These are phyloP conservation scores for Phylloporus arenicola DNA, from an alignment of 768 basidiomycete genomes.

Conservation along the genomic window DNA sequence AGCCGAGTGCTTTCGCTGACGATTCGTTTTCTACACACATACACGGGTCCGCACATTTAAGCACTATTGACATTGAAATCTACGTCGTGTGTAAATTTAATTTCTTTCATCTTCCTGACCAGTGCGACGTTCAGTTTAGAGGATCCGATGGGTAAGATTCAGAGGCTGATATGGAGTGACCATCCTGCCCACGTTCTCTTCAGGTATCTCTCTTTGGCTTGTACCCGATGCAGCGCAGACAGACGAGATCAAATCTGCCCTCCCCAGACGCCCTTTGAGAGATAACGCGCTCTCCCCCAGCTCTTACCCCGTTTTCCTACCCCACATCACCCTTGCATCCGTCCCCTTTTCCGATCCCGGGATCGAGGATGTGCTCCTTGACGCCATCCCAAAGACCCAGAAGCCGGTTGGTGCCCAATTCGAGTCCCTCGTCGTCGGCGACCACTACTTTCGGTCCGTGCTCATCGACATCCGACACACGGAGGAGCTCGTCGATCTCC, in stretches of 20 bases:
- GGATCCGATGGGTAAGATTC: constrained; percentile 20
- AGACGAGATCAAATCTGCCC: constrained; percentile 39
- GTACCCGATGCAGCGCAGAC: constrained; percentile 49
- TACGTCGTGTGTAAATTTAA: constrained; percentile 8
- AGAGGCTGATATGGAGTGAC: not conserved
- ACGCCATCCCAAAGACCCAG: constrained; percentile 35
- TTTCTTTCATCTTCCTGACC: not conserved
- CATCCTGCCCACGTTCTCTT: not conserved
- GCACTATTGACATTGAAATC: not conserved
- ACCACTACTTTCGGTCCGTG: constrained; percentile 68
- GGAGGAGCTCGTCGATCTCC: constrained; percentile 43
- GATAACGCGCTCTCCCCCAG: constrained; percentile 20
- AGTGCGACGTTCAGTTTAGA: too few species aligned
- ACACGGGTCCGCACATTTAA: not conserved
- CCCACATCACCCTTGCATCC: constrained; percentile 66
- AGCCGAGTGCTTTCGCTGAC: not conserved
- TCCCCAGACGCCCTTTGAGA: constrained; percentile 36
- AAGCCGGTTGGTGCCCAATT: constrained; percentile 42
- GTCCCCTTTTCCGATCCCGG: constrained; percentile 24
- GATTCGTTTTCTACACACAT: not conserved
- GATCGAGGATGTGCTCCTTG: constrained; percentile 26
- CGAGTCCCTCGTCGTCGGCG: constrained; percentile 48
- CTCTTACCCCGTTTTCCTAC: constrained; percentile 58
- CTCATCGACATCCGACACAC: constrained; percentile 49
- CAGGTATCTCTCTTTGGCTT: constrained; percentile 67